A percentile compares a stretch with the other conserved stretches of the same genome.
Conservation (phyloP, 306 rosid genomes). For the Castanea mollissima region DNA sequence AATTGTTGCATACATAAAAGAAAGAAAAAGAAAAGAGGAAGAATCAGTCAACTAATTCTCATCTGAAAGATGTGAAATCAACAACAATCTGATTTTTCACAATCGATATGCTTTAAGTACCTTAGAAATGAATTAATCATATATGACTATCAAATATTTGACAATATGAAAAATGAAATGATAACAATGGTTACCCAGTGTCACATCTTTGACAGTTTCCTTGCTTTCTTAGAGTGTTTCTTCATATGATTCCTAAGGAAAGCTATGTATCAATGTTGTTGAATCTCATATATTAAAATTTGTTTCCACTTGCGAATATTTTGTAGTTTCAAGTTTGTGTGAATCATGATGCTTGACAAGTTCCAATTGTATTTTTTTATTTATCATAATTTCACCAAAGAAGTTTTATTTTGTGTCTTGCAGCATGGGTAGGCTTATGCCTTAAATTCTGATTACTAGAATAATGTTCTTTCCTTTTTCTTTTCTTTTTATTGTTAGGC, state of each 20-base stretch:
- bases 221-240: not conserved
- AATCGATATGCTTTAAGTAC: no score
- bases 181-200: no score
- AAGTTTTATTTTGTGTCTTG: not conserved
- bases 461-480: not conserved
- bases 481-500: not conserved
- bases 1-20: no score
- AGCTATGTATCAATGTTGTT: not conserved
- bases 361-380: not conserved
- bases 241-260: not conserved
- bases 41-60: no score
- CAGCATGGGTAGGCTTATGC: not conserved
- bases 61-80: no score
- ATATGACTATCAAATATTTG: no score
- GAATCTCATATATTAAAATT: not conserved
- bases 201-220: not conserved
- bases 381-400: not conserved
- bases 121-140: no score
- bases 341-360: not conserved
- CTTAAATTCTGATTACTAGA: not conserved
- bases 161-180: no score
- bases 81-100: no score
- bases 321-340: not conserved
- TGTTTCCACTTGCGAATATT: not conserved
- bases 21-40: no score